phyloP scores from a whole-genome alignment of 2,329 filamentous ascomycete genomes.

The Sphaceloma murrayae region DNA sequence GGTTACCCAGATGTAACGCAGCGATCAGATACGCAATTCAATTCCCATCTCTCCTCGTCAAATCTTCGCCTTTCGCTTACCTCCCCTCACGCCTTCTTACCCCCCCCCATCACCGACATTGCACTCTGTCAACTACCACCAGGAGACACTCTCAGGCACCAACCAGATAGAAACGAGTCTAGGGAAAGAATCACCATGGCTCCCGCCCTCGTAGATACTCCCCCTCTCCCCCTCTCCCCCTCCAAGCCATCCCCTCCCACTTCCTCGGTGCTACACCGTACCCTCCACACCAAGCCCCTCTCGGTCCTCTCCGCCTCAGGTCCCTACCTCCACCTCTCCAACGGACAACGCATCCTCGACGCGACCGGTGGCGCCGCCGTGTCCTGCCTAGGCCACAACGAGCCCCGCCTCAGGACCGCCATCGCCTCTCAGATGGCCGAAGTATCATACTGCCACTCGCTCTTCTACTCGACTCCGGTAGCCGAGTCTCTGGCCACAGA shows the following conservation, averaged over 20 bases:
- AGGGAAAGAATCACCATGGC: too few relatives aligned
- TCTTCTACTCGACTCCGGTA: slow-evolving; percentile 47
- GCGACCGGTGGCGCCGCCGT: slow-evolving; percentile 66
- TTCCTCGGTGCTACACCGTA: slow-evolving; percentile 44
- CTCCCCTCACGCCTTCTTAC: too few relatives aligned
- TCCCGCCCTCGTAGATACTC: not conserved
- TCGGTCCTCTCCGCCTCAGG: slow-evolving; percentile 42
- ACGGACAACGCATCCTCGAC: slow-evolving; percentile 57
- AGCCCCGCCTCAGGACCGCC: slow-evolving; percentile 50
- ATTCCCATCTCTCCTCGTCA: too few relatives aligned
- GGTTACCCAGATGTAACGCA: not conserved
- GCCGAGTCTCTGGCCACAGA: slow-evolving; percentile 45
- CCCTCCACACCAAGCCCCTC: slow-evolving; percentile 39
- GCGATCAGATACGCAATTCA: too few relatives aligned
- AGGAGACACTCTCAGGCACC: not conserved
- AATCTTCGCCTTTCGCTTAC: too few relatives aligned
- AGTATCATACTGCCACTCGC: slow-evolving; percentile 50
- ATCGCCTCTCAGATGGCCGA: slow-evolving; percentile 50
- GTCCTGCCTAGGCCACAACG: slow-evolving; percentile 59
- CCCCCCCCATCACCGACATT: not conserved
- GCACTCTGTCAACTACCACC: not conserved
- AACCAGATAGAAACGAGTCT: too few relatives aligned
- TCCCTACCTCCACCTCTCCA: slow-evolving; percentile 43
- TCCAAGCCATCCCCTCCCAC: not conserved
- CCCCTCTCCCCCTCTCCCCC: not conserved